Base-by-base conservation (phyloP, 2,329 filamentous ascomycete genomes). In the Eurotiales sp. region DNA sequence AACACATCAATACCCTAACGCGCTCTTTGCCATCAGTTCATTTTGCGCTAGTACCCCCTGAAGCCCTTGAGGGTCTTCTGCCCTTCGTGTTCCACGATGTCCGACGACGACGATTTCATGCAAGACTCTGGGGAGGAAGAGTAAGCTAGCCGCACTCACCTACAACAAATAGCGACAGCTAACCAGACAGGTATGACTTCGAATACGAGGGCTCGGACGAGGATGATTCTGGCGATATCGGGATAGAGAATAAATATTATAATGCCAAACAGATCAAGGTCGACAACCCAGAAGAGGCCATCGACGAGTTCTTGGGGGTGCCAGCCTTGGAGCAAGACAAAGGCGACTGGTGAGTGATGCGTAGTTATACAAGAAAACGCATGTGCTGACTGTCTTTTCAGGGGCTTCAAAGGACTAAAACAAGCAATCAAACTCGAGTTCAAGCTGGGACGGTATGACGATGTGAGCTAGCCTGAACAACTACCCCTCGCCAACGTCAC, bases 181-280 rank as follows among this genome's bases (percentile, higher is more conserved):
- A 32, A 27, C 14, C 48, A 22, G 23, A 30, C 52, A 88, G 86
- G 63, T 90, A 96, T 67, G 93, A 97, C 73, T 97, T 97, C 69
- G 92, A 97, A 66, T 97, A 96, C 72, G 92, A 96, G 68, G 93
- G 90, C 61, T 90, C 90, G 58, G 90, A 96, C 51, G 90, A 93
- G 44, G 88, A 95, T 39, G 86, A 96, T 52, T 84, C 82, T 27
- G 90, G 86, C 52, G 90, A 96, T 68, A 88, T 96, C 62, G 90
- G 92, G 60, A 95, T 97, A 68, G 93, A 99, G 70, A 99, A 99
- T 77, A 96, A 96, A 75, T 99, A 99, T 77, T 99, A 97, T 80
- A 97, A 96, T 72, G 93, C 93, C 39, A 99, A 99, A 74, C 92
- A 97, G 74, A 85, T 95, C 67, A 99, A 97, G 77, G 78, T 79